These are phyloP conservation scores for Chenopodium berlandieri DNA, from an alignment of 148 eudicot genomes.

Conservation along the genomic window DNA sequence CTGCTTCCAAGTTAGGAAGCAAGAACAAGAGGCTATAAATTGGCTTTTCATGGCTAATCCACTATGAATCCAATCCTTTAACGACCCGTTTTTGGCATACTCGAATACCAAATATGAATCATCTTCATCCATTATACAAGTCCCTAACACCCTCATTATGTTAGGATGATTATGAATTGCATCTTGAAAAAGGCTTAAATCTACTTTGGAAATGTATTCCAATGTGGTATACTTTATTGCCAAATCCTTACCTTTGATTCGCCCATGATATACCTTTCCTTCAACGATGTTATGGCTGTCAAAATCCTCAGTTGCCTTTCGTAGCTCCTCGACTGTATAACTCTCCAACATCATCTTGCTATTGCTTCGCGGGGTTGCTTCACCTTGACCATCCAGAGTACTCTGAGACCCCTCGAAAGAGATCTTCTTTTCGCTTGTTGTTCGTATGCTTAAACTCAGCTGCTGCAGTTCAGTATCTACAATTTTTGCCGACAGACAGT, in stretches of 20 bases:
- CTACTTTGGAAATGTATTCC: constrained; percentile 48
- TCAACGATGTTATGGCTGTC: constrained; percentile 54
- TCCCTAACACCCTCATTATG: constrained; percentile 64
- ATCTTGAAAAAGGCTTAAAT: constrained; percentile 54
- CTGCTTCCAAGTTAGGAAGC: constrained; percentile 78
- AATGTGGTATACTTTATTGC: constrained; percentile 50
- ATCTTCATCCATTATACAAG: constrained; percentile 34
- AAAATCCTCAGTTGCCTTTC: constrained; percentile 67
- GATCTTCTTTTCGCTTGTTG: constrained; percentile 71
- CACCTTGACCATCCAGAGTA: constrained; percentile 43
- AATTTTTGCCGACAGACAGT: constrained; percentile 26
- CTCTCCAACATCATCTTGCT: constrained; percentile 42
- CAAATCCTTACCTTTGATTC: constrained; percentile 63
- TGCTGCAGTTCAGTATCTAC: constrained; percentile 59
- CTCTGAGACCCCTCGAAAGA: constrained; percentile 76
- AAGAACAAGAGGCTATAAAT: constrained; percentile 75
- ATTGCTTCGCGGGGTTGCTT: constrained; percentile 34
- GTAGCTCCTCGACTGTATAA: constrained; percentile 59
- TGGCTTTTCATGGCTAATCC: constrained; percentile 94
- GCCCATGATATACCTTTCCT: constrained; percentile 62
- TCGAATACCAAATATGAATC: constrained; percentile 60
- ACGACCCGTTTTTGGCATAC: constrained; percentile 81
- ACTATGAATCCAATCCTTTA: constrained; percentile 91
- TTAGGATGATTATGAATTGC: constrained; percentile 62
- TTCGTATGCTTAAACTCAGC: constrained; percentile 60